Conservation (phyloP, 2,329 filamentous ascomycete genomes). For the Talaromyces pinophilus region DNA sequence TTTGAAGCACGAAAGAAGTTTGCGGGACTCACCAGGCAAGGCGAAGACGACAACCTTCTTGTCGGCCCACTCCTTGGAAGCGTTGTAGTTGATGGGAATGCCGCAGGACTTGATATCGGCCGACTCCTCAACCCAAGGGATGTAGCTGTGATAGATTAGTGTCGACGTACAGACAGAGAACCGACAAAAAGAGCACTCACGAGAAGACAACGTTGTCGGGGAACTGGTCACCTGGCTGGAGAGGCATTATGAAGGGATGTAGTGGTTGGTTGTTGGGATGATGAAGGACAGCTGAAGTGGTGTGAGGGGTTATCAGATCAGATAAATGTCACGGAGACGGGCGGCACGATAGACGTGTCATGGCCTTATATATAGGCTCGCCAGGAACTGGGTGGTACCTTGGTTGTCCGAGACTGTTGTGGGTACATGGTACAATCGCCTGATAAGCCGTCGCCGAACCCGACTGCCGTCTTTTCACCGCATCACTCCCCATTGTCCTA, state of each 20-base stretch:
- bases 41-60: slow-evolving; percentile 74
- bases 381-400: slow-evolving; percentile 14
- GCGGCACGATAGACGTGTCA: slow-evolving; percentile 4
- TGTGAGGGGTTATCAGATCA: slow-evolving; percentile 6
- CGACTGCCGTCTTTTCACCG: slow-evolving; percentile 10
- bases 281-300: neutral
- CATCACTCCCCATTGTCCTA: neutral
- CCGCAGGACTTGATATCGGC: slow-evolving; percentile 74
- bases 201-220: slow-evolving; percentile 77
- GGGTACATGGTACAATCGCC: slow-evolving; percentile 7
- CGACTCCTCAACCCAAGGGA: slow-evolving; percentile 72
- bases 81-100: slow-evolving; percentile 74
- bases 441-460: neutral
- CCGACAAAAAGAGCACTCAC: slow-evolving; percentile 46
- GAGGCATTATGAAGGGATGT: slow-evolving; percentile 54
- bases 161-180: neutral
- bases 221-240: slow-evolving; percentile 81
- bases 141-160: slow-evolving; percentile 57
- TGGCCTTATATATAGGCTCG: slow-evolving; percentile 10
- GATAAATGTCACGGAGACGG: slow-evolving; percentile 5
- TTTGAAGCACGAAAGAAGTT: too few species aligned
- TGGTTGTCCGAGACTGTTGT: slow-evolving; percentile 5
- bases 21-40: slow-evolving; percentile 58
- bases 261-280: neutral
- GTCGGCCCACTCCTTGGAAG: slow-evolving; percentile 71